Percentiles rank a stretch among this genome's conserved stretches.
phyloP scores from a whole-genome alignment of 2,329 filamentous ascomycete species.

The Penicillium sumatraense region DNA sequence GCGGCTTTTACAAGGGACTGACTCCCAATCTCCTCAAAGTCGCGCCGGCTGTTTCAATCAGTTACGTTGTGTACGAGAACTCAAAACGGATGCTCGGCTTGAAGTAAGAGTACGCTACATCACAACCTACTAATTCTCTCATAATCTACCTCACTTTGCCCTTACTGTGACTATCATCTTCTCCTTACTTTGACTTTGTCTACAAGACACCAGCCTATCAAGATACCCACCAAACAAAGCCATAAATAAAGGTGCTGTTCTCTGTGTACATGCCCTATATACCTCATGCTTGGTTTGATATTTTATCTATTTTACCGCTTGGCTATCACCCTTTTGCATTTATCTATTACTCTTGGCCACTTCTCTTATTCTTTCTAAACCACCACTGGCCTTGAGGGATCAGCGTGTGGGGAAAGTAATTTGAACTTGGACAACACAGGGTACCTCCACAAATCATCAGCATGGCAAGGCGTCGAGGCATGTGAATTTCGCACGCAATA shows the following conservation, averaged over 20 bases:
- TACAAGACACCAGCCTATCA: background rate
- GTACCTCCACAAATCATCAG: slow-evolving; percentile 25
- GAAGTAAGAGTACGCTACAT: slow-evolving; percentile 36
- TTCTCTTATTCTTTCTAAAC: background rate
- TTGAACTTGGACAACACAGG: slow-evolving; percentile 13
- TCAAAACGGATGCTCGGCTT: slow-evolving; percentile 72
- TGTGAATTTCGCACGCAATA: slow-evolving; percentile 30
- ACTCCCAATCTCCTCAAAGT: slow-evolving; percentile 97
- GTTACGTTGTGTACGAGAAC: slow-evolving; percentile 92
- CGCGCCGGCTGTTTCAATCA: slow-evolving; percentile 92
- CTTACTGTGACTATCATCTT: background rate
- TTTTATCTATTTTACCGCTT: slow-evolving; percentile 4
- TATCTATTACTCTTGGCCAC: slow-evolving; percentile 4
- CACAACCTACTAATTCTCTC: background rate
- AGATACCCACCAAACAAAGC: background rate
- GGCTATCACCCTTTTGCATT: slow-evolving; percentile 13
- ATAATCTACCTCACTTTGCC: background rate
- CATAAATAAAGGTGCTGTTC: background rate
- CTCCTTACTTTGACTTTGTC: background rate
- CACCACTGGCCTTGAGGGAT: background rate
- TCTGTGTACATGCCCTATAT: slow-evolving; percentile 8
- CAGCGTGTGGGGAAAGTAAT: slow-evolving; percentile 1
- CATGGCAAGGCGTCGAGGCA: slow-evolving; percentile 39
- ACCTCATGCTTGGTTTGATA: slow-evolving; percentile 13
- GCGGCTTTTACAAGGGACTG: slow-evolving; percentile 90